A percentile compares a stretch with the other conserved stretches of the same genome.
Conservation (phyloP, 2,329 filamentous ascomycete genomes). For the Phyllosticta ampelicida region DNA sequence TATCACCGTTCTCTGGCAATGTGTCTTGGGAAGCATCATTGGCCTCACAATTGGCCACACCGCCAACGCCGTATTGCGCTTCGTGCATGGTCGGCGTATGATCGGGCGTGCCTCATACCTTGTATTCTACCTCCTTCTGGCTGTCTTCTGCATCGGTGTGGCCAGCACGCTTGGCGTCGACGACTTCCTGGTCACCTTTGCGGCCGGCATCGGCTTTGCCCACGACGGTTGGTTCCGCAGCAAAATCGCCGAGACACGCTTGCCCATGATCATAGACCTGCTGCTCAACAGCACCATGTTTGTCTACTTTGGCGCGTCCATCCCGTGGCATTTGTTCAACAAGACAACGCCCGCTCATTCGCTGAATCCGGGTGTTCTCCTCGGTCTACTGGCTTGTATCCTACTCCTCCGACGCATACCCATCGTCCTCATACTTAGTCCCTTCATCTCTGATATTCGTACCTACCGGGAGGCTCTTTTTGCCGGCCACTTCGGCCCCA, state of each 20-base stretch:
- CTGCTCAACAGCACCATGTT: conserved; percentile 47
- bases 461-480: conserved; percentile 45
- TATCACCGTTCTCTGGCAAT: conserved; percentile 46
- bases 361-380: conserved; percentile 33
- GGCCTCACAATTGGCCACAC: conserved; percentile 38
- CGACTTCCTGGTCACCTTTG: conserved; percentile 47
- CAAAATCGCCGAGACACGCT: conserved; percentile 27
- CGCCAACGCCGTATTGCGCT: conserved; percentile 40
- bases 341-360: conserved; percentile 14
- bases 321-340: conserved; percentile 40
- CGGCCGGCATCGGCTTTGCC: conserved; percentile 44
- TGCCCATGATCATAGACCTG: conserved; percentile 44
- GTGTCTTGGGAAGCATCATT: conserved; percentile 36
- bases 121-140: conserved; percentile 46
- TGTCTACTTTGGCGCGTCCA: conserved; percentile 45
- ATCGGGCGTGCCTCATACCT: conserved; percentile 41
- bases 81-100: conserved; percentile 35
- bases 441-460: conserved; percentile 37
- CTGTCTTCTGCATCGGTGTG: conserved; percentile 41
- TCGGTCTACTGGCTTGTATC: conserved; percentile 39
- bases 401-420: conserved; percentile 43
- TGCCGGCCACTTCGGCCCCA: conserved; percentile 47
- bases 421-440: conserved; percentile 38
- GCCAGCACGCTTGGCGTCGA: conserved; percentile 43
- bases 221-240: conserved; percentile 44